Evolutionary conservation across 345 rosid genomes (phyloP).

Genomic region (Populus simonii): DNA sequence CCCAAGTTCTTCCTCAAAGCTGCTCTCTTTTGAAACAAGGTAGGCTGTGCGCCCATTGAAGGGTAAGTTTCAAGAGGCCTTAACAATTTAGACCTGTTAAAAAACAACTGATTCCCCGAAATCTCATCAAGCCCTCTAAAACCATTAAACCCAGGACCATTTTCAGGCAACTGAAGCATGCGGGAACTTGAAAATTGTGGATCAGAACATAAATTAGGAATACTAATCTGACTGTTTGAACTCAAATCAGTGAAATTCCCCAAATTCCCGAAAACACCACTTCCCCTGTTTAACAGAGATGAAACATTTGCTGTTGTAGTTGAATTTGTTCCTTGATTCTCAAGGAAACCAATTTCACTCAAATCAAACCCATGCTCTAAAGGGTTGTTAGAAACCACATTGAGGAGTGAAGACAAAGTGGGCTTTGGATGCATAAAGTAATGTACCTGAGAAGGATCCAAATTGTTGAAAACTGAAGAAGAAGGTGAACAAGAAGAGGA

Average conservation of each 20-base stretch:
- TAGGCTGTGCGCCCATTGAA: constrained; percentile 57
- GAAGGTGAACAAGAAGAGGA: constrained; percentile 58
- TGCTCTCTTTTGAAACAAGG: constrained; percentile 58
- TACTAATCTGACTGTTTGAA: constrained; percentile 29
- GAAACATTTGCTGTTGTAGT: constrained; percentile 16
- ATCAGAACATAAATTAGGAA: constrained; percentile 33
- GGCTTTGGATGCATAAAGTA: constrained; percentile 47
- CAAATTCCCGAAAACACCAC: constrained; percentile 35
- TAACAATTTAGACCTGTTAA: constrained; percentile 51
- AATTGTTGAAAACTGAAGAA: constrained; percentile 57
- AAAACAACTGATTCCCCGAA: constrained; percentile 31
- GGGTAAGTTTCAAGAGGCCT: constrained; percentile 50
- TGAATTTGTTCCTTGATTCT: constrained; percentile 38
- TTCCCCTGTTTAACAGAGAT: constrained; percentile 31
- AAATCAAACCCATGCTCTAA: constrained; percentile 51
- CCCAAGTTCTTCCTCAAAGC: constrained; percentile 49
- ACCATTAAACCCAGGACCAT: constrained; percentile 28
- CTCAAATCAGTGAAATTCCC: constrained; percentile 36
- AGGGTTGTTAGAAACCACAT: constrained; percentile 43
- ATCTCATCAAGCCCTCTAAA: constrained; percentile 44
- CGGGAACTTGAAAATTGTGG: constrained; percentile 26
- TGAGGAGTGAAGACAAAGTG: constrained; percentile 38
- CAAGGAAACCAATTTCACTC: constrained; percentile 49
- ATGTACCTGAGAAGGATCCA: constrained; percentile 58
- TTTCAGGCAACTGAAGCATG: constrained; percentile 38